A percentile compares a stretch with the other conserved stretches of the same genome.
Conservation (phyloP, 2,329 filamentous ascomycete genomes). For the Neofusicoccum ribis region DNA sequence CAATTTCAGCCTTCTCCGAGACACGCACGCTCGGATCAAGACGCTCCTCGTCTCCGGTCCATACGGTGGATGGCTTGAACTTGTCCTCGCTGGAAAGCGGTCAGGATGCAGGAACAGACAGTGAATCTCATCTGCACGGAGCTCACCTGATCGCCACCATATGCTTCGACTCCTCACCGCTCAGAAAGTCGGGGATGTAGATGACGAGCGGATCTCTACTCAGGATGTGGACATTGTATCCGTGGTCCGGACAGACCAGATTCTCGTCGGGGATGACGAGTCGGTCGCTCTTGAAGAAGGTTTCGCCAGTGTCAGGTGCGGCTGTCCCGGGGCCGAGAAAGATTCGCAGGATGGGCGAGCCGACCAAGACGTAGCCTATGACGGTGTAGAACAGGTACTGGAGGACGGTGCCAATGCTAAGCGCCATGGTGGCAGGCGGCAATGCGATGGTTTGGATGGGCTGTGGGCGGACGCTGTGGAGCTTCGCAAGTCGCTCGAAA, state of each 20-base stretch:
- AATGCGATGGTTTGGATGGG: neutral
- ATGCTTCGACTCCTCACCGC: conserved; percentile 49
- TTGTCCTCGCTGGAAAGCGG: conserved; percentile 42
- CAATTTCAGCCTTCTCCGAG: conserved; percentile 51
- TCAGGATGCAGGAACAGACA: conserved; percentile 17
- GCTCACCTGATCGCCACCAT: conserved; percentile 55
- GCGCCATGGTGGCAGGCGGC: conserved; percentile 7
- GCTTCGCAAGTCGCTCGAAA: neutral
- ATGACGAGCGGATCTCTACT: conserved; percentile 57
- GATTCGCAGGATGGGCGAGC: conserved; percentile 33
- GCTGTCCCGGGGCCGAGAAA: conserved; percentile 21
- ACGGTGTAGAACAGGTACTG: conserved; percentile 34
- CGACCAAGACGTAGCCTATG: conserved; percentile 37
- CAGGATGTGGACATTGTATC: conserved; percentile 50
- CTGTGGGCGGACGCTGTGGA: neutral
- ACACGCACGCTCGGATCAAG: conserved; percentile 52
- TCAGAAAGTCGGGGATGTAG: conserved; percentile 60
- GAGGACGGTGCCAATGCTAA: conserved; percentile 26
- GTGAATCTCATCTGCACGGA: neutral
- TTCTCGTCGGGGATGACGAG: conserved; percentile 42
- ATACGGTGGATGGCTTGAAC: conserved; percentile 57
- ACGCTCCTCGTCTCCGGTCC: conserved; percentile 49
- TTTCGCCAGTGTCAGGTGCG: conserved; percentile 1
- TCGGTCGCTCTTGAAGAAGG: conserved; percentile 33
- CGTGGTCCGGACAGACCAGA: conserved; percentile 41